Percentiles rank a stretch among this genome's conserved stretches.
phyloP scores from a whole-genome alignment of 2,329 filamentous ascomycete species.

The Orbilia blumenaviensis region DNA sequence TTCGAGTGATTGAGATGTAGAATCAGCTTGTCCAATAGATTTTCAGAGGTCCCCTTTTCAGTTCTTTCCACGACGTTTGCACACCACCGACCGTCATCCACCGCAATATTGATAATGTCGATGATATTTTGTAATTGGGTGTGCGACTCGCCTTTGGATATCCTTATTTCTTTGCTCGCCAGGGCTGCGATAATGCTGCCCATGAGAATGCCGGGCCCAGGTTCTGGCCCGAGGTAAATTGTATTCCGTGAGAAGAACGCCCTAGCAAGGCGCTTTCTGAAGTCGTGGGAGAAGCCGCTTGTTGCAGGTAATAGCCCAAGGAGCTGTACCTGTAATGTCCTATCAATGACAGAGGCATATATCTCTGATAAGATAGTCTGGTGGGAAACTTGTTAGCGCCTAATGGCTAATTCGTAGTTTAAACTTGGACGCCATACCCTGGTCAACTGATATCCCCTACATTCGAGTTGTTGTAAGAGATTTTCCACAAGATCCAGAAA shows the following conservation, averaged over 20 bases:
- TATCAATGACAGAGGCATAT: constrained; percentile 65
- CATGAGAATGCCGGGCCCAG: constrained; percentile 63
- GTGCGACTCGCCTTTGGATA: constrained; percentile 70
- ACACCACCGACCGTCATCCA: constrained; percentile 70
- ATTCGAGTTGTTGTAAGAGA: constrained; percentile 60
- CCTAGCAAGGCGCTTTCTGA: constrained; percentile 74
- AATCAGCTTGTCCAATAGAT: constrained; percentile 24
- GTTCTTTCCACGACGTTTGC: constrained; percentile 53
- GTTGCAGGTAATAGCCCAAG: constrained; percentile 70
- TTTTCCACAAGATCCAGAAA: constrained; percentile 12
- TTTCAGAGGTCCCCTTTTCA: constrained; percentile 56
- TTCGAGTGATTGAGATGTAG: constrained; percentile 58
- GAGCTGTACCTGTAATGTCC: constrained; percentile 68
- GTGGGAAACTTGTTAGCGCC: background rate
- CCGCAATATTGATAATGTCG: constrained; percentile 75
- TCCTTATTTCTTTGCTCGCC: constrained; percentile 65
- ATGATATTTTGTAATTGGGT: constrained; percentile 72
- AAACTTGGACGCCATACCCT: background rate
- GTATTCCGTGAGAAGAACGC: constrained; percentile 68
- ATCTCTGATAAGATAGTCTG: constrained; percentile 66
- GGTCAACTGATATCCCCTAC: constrained; percentile 61
- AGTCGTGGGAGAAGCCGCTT: constrained; percentile 66
- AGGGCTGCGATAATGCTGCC: constrained; percentile 63
- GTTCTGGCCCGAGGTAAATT: constrained; percentile 54
- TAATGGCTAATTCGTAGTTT: background rate